Conservation (phyloP, 805 yeast genomes). For the Zygotorulaspora florentina region DNA sequence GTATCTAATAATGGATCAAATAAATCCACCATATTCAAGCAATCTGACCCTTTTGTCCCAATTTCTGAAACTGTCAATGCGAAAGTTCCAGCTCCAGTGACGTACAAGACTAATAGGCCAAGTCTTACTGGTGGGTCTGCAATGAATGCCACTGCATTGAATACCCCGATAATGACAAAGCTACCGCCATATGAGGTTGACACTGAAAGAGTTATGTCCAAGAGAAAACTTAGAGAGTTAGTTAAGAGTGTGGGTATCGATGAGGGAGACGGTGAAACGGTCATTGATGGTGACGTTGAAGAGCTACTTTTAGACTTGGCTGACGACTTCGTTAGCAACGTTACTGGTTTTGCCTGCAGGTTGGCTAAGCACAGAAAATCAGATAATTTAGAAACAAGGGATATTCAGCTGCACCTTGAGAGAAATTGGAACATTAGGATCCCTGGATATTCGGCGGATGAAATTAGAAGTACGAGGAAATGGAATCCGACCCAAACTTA, state of each 20-base stretch:
- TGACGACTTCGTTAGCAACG: slow-evolving; percentile 89
- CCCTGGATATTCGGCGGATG: slow-evolving; percentile 92
- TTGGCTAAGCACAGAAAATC: slow-evolving; percentile 91
- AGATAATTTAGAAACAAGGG: slow-evolving; percentile 81
- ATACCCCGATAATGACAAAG: slow-evolving; percentile 69
- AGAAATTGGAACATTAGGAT: slow-evolving; percentile 92
- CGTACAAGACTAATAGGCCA: slow-evolving; percentile 69
- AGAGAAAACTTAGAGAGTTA: slow-evolving; percentile 83
- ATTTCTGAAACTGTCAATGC: slow-evolving; percentile 68
- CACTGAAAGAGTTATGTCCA: slow-evolving; percentile 78
- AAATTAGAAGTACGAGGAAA: slow-evolving; percentile 70
- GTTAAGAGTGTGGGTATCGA: slow-evolving; percentile 78
- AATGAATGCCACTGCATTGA: slow-evolving; percentile 60
- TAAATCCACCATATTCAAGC: slow-evolving; percentile 36
- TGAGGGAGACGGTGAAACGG: slow-evolving; percentile 87
- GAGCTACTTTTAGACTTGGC: slow-evolving; percentile 87
- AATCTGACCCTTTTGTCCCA: slow-evolving; percentile 57
- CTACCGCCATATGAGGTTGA: slow-evolving; percentile 81
- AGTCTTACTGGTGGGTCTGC: slow-evolving; percentile 83
- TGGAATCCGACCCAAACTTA: slow-evolving; percentile 63
- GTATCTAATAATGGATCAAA: slow-evolving; percentile 25
- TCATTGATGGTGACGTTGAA: slow-evolving; percentile 93
- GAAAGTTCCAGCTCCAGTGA: slow-evolving; percentile 59
- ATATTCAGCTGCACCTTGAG: slow-evolving; percentile 86
- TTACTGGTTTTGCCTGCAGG: slow-evolving; percentile 89